A percentile compares a stretch with the other conserved stretches of the same genome.
Conservation (phyloP, 2,329 filamentous ascomycete species). For the Clonostachys byssicola region DNA sequence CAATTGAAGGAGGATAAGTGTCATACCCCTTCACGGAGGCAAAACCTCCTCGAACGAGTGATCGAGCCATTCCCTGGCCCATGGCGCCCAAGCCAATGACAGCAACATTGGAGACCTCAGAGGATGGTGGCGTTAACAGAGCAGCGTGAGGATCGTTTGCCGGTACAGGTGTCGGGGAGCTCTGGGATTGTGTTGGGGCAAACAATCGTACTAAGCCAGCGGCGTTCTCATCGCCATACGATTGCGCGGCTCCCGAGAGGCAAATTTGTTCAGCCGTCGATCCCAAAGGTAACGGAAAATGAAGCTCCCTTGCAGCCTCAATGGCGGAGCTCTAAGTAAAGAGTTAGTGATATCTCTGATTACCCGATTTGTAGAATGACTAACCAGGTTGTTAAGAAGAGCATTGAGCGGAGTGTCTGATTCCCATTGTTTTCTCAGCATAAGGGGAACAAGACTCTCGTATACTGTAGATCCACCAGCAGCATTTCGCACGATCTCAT, state of each 20-base stretch:
- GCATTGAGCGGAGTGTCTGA: conserved; percentile 26
- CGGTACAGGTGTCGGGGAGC: conserved; percentile 6
- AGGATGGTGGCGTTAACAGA: neutral
- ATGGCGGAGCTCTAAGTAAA: neutral
- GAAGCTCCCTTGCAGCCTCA: conserved; percentile 7
- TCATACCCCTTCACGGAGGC: conserved; percentile 23
- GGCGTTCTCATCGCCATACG: conserved; percentile 18
- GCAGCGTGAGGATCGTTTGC: too few species aligned
- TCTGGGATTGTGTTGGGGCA: conserved; percentile 7
- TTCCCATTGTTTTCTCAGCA: conserved; percentile 43
- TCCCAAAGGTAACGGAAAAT: conserved; percentile 27
- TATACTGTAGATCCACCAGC: conserved; percentile 46
- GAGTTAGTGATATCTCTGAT: neutral
- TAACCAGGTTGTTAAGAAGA: conserved; percentile 26
- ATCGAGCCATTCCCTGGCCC: conserved; percentile 29
- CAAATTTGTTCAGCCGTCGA: conserved; percentile 24
- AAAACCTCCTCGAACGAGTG: conserved; percentile 22
- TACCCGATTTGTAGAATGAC: conserved; percentile 1
- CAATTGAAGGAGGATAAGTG: conserved; percentile 17
- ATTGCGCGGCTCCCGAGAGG: conserved; percentile 16
- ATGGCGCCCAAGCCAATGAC: conserved; percentile 30
- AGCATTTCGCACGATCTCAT: conserved; percentile 17
- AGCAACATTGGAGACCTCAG: conserved; percentile 20
- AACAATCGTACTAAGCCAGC: conserved; percentile 17
- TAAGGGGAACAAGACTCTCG: conserved; percentile 48